These are phyloP conservation scores for Agaricus blazei DNA, from an alignment of 768 basidiomycete species.

Conservation along the genomic window DNA sequence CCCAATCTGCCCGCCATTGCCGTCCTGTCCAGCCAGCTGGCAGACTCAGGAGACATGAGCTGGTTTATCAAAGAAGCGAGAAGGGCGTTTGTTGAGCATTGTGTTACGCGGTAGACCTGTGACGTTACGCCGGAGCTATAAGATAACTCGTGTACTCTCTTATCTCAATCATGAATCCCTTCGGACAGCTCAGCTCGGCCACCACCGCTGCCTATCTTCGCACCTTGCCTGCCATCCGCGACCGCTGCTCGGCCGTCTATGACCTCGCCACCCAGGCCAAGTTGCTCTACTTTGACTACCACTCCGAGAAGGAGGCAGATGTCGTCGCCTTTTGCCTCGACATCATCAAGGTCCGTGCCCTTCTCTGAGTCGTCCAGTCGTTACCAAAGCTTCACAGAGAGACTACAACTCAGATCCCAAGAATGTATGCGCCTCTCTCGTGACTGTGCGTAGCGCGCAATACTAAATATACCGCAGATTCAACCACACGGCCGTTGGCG, in stretches of 20 bases:
- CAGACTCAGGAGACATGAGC: slow-evolving; percentile 64
- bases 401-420: slow-evolving; percentile 13
- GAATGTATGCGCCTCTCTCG: slow-evolving; percentile 36
- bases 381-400: neutral
- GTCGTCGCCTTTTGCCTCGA: slow-evolving; percentile 71
- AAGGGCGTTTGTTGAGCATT: neutral
- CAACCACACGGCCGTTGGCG: slow-evolving; percentile 88
- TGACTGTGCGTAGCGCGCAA: neutral
- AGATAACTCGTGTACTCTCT: too few species aligned
- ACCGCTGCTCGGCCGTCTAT: slow-evolving; percentile 76
- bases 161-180: slow-evolving; percentile 1
- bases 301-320: slow-evolving; percentile 65
- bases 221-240: slow-evolving; percentile 85
- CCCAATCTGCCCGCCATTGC: slow-evolving; percentile 65
- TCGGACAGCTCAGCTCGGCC: neutral
- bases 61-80: slow-evolving; percentile 61
- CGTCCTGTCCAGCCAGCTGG: slow-evolving; percentile 65
- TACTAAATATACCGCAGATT: slow-evolving; percentile 43
- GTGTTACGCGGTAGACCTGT: neutral
- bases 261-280: slow-evolving; percentile 69
- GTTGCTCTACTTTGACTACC: slow-evolving; percentile 83
- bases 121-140: too few species aligned
- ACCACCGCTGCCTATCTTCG: slow-evolving; percentile 64
- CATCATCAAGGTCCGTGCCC: slow-evolving; percentile 65
- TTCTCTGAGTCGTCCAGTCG: neutral